Conservation (phyloP, 2,329 filamentous ascomycete genomes). For the Alternaria arborescens region DNA sequence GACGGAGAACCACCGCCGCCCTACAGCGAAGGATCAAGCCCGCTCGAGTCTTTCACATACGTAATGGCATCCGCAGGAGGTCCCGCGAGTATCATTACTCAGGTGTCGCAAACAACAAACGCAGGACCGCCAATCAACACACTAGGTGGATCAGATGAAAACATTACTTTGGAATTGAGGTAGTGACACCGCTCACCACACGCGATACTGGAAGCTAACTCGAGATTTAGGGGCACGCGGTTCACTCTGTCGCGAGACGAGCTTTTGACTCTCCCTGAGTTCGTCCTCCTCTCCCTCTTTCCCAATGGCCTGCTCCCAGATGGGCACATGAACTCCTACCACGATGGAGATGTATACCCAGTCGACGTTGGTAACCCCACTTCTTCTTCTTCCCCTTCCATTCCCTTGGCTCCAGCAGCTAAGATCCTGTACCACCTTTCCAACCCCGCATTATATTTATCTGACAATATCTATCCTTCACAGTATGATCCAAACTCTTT, state of each 20-base stretch:
- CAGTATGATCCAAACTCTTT: constrained; percentile 97
- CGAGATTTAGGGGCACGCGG: constrained; percentile 75
- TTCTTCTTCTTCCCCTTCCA: constrained; percentile 42
- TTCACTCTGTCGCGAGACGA: constrained; percentile 96
- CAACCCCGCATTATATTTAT: constrained; percentile 61
- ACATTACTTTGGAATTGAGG: constrained; percentile 93
- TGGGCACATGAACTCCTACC: constrained; percentile 91
- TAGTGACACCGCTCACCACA: constrained; percentile 56
- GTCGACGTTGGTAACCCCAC: constrained; percentile 81
- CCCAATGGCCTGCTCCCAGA: constrained; percentile 98
- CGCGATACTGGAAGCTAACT: constrained; percentile 22
- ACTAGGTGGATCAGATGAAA: constrained; percentile 89
- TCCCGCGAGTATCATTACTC: constrained; percentile 97
- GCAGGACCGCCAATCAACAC: constrained; percentile 87
- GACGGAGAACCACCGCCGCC: constrained; percentile 94
- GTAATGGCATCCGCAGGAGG: constrained; percentile 98
- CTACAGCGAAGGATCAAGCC: constrained; percentile 93
- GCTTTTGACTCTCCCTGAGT: constrained; percentile 93
- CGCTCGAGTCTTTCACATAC: constrained; percentile 91
- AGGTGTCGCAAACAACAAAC: constrained; percentile 79
- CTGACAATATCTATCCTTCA: constrained; percentile 62
- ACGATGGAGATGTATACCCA: constrained; percentile 92
- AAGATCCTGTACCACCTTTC: constrained; percentile 54
- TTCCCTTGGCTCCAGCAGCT: constrained; percentile 45
- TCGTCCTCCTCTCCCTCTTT: constrained; percentile 95